Evolutionary conservation across 2,329 filamentous ascomycete species (phyloP), one percentile per base, ranked within the genome.

Genomic region (Magnaporthales sp.): DNA sequence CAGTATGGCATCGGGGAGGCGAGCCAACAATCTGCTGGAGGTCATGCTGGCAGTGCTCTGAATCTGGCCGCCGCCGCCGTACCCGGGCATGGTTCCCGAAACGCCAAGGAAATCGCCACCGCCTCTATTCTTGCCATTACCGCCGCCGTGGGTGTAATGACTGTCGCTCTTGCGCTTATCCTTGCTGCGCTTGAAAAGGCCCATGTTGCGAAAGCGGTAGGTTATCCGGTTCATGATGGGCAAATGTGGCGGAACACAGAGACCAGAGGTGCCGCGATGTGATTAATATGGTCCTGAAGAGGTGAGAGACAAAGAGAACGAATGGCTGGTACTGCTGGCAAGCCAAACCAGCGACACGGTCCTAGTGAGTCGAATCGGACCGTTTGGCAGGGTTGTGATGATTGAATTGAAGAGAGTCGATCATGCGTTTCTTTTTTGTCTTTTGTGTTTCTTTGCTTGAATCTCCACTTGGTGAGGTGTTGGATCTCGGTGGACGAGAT

Each of bases 1-100:
- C 67, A 97, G 83, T 31, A 96, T 82, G n/a, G 84, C 79, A 29
- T 83, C 78, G 10, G 92, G 90, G 11, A 97, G 83, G 65, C 78
- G 77, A 56, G 80, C 78, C 63, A 87, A 80, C 51, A 78, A 69
- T 15, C 73, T 73, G 15, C 80, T 77, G 7, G 83, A 84, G 30
- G 73, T 71, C 27, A 71, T 70, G 5, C 78, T 81, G 24, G 69
- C 38, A 19, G 38, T 51, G 38, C 38, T 51, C 38, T 51, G 38
- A 3, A 51, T 51, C 38, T 51, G 38, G 15, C 38, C 38, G 38
- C 15, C 38, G 38, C 15, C 38, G 1, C 38, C 15, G 38, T 51
- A n/a, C 15, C 38, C 38, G 19, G 38, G 38, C 38, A 51, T 51
- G 38, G 19, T 6, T 6, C 38, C 38, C 38, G 38, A 19, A 51